Conservation (phyloP, 164 flowering plant genomes). For the Vitis rupestris region DNA sequence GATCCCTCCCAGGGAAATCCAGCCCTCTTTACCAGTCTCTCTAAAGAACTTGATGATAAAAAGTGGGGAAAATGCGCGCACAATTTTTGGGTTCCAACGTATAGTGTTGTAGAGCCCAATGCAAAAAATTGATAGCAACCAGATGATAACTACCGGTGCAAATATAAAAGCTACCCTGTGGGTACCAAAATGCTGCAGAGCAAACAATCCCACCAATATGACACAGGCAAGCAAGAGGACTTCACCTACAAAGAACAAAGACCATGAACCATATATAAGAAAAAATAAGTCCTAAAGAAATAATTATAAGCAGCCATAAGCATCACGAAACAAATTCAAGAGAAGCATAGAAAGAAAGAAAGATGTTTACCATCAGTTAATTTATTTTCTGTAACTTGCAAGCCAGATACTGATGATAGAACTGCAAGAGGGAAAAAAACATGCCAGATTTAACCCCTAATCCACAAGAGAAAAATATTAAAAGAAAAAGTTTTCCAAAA, state of each 20-base stretch:
- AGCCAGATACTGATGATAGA: conserved; percentile 78
- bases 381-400: conserved; percentile 44
- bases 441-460: conserved; percentile 4
- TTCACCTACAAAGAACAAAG: conserved; percentile 37
- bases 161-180: conserved; percentile 77
- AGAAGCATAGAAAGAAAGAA: conserved; percentile 1
- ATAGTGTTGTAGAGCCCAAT: conserved; percentile 80
- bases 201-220: conserved; percentile 85
- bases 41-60: conserved; percentile 73
- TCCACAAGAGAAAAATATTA: background rate
- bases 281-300: background rate
- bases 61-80: conserved; percentile 69
- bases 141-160: conserved; percentile 77
- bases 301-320: background rate
- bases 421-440: conserved; percentile 51
- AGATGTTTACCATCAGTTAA: conserved; percentile 48
- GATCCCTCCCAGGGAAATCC: conserved; percentile 88
- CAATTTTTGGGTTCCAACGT: conserved; percentile 69
- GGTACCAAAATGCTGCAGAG: conserved; percentile 89
- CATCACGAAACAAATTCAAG: background rate
- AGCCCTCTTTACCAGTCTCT: conserved; percentile 77
- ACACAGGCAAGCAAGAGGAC: conserved; percentile 61
- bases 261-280: background rate
- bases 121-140: conserved; percentile 66
- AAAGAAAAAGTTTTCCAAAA: background rate